A percentile compares a stretch with the other conserved stretches of the same genome.
Conservation (phyloP, 2,329 filamentous ascomycete genomes). For the Stenocarpella maydis region DNA sequence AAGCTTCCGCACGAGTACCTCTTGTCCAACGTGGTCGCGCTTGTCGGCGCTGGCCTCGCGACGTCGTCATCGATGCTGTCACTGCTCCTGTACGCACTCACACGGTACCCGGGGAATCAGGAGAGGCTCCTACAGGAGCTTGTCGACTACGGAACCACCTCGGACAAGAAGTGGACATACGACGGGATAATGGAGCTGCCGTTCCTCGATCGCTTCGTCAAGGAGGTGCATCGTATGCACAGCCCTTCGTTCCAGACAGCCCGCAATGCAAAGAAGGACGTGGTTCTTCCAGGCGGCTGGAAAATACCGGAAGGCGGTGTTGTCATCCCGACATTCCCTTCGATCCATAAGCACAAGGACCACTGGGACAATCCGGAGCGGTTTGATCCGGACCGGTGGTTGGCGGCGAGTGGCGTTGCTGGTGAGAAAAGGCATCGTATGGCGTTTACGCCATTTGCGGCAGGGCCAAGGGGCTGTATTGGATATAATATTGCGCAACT, state of each 20-base stretch:
- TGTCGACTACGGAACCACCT: neutral
- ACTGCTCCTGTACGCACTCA: neutral
- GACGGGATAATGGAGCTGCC: neutral
- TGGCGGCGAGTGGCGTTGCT: neutral
- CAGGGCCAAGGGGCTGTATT: neutral
- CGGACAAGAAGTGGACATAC: neutral
- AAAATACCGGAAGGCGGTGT: neutral
- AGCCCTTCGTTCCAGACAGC: conserved; percentile 4
- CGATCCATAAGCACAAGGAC: neutral
- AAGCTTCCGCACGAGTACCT: neutral
- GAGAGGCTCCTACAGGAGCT: neutral
- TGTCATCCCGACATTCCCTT: neutral
- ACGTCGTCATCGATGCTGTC: neutral
- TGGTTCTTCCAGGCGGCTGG: neutral
- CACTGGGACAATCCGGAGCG: conserved; percentile 16
- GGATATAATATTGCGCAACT: neutral
- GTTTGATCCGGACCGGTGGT: conserved; percentile 6
- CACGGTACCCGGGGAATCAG: neutral
- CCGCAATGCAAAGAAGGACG: neutral
- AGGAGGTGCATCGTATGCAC: neutral
- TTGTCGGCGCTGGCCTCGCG: neutral
- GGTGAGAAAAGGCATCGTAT: neutral
- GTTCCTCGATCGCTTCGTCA: neutral
- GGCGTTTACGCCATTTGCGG: conserved; percentile 9
- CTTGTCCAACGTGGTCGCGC: neutral